Conservation (phyloP, 345 rosid genomes). For the Populus davidiana region DNA sequence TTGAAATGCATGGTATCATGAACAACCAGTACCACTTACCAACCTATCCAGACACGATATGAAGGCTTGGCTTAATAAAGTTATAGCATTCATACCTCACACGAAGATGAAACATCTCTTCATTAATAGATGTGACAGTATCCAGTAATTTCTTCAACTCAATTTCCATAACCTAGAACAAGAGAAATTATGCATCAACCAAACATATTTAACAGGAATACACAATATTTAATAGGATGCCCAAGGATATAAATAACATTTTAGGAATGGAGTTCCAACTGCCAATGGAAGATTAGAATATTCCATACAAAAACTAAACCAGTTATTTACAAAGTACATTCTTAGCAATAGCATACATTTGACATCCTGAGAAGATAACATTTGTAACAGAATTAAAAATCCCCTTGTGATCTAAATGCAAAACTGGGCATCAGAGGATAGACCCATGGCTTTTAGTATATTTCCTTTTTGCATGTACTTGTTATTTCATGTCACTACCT, state of each 20-base stretch:
- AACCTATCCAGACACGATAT: no score
- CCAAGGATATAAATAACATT: not conserved
- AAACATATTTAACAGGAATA: not conserved
- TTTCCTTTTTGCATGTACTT: no score
- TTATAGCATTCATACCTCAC: slow-evolving; percentile 51
- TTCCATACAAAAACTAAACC: not conserved
- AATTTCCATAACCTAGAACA: slow-evolving; percentile 50
- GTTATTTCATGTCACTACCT: not conserved
- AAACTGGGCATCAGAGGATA: no score
- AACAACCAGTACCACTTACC: no score
- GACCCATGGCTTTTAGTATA: no score
- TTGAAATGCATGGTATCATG: no score
- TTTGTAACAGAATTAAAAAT: not conserved
- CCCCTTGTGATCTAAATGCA: no score
- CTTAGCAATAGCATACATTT: not conserved
- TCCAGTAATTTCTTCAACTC: slow-evolving; percentile 70
- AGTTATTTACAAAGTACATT: not conserved
- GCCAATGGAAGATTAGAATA: not conserved
- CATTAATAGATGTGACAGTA: slow-evolving; percentile 55
- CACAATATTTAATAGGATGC: no score
- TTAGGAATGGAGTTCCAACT: not conserved
- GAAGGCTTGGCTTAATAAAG: no score
- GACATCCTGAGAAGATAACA: not conserved
- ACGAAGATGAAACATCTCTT: slow-evolving; percentile 78
- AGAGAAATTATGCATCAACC: slow-evolving; percentile 1